Base-by-base conservation (phyloP, 2,329 filamentous ascomycete species). In the Fusarium decemcellulare region DNA sequence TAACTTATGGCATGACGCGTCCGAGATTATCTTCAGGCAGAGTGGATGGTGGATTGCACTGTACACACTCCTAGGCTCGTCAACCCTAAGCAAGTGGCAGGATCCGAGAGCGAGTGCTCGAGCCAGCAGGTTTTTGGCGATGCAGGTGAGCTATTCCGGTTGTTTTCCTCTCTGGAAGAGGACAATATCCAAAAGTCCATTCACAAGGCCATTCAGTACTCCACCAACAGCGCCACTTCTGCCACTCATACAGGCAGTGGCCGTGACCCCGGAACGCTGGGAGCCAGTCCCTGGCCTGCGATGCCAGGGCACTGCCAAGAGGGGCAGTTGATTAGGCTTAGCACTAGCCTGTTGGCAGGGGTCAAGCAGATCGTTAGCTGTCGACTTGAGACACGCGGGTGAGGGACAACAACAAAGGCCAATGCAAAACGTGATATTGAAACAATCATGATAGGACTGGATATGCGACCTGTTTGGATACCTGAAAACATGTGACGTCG, bases 211-310 rank as follows among this genome's bases (percentile, higher is more conserved):
- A 32, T 59, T 34, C 39, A 53, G 27, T 15, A 47, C 39, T 34
- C 18, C 43, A 42, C 57, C 34, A 67, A 50, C 50, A 63, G 36
- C 62, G 67, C 66, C 62, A 70, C 67, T 58, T 64, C 62, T 70
- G 66, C 46, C 50, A 42, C 44, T 59, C 57, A 67, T 63, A 14
- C 48, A 70, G 66, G 66, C 47, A 63, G 56, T 47, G 50, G 18
- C 23, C 46, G 36, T 53, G 39, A 59, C 39, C 62, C 53, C 34
- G 40, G 46, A 61, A 61, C 16, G 63, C 59, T 46, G 56, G 40
- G 61, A 59, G 39, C 53, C 63, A 60, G 46, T 65, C 47, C 40
- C 61, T 47, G 29, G 47, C 54, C 36, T 60, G 59, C 27, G 37
- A 42, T 65, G 18, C 44, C 36, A 65, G 50, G 52, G 61, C n/a